Evolutionary conservation across 2,329 filamentous ascomycete genomes (phyloP), one percentile per base, ranked within the genome.

Genomic region (Calycina marina): DNA sequence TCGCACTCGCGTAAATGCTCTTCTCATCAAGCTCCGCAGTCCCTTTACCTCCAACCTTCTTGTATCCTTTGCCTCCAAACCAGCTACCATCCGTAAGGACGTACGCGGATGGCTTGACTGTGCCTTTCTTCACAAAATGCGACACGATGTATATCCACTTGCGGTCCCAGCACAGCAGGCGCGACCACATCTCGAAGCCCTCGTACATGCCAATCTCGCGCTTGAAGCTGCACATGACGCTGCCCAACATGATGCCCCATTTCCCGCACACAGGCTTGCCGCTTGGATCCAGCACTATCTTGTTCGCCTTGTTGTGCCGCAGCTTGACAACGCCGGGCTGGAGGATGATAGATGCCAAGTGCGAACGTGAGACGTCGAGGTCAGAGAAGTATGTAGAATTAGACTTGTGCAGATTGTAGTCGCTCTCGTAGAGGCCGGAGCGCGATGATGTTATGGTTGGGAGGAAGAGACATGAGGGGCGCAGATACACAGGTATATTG

Each of bases 131-230:
- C 5, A 86, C 66, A 44, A 81, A 86, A 51, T 81, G 77, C 14
- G 73, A 81, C 18, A 83, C 60, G 24, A 85, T 65, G 53, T 82
- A 85, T 37, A 85, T 49, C 81, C 81, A 88, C 57, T 88, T 88
- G 45, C 73, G 65, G 56, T 88, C 81, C 81, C 81, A 88, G 39
- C 62, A 59, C 13, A 85, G 61, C 10, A 88, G 52, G 25, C 75
- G 66, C 18, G 65, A 74, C 68, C 78, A 81, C 56, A 85, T 71
- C 60, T 86, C 78, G 54, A 78, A 88, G 10, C 57, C 54, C 49
- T 74, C 64, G 47, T 74, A 77, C 0, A 77, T 70, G 34, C 67
- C 67, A 40, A 88, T 79, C 60, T 88, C 81, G 30, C 65, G 61
- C 55, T 75, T 74, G 58, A 86, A 88, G 43, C 63, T 72, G 57